phyloP scores from a whole-genome alignment of 2,329 filamentous ascomycete genomes.

The Aspergillus calidoustus region DNA sequence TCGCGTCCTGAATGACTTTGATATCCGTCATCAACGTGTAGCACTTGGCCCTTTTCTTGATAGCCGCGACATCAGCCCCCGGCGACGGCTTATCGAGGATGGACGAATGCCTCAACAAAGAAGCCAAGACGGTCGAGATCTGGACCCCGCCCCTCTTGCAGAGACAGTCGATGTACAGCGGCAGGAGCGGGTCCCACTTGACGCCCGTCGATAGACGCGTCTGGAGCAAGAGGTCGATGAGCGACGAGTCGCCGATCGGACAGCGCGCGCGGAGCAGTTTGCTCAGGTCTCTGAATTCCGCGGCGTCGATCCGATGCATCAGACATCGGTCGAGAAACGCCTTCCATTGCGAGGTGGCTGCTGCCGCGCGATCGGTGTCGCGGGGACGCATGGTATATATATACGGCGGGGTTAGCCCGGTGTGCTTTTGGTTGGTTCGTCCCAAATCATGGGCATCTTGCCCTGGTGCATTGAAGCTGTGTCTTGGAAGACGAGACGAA shows the following conservation, averaged over 20 bases:
- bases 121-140: constrained; percentile 38
- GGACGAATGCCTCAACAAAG: constrained; percentile 42
- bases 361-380: constrained; percentile 28
- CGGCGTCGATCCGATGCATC: constrained; percentile 41
- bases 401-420: background rate
- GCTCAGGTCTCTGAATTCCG: constrained; percentile 44
- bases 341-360: constrained; percentile 42
- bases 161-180: constrained; percentile 46
- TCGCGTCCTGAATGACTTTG: constrained; percentile 47
- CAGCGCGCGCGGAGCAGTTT: constrained; percentile 37
- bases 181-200: constrained; percentile 49
- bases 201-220: constrained; percentile 38
- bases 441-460: constrained; percentile 22
- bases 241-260: constrained; percentile 36
- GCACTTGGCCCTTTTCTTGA: constrained; percentile 23
- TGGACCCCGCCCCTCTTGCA: constrained; percentile 40
- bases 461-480: constrained; percentile 9
- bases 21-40: constrained; percentile 49
- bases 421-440: constrained; percentile 9
- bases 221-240: constrained; percentile 43
- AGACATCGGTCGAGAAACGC: constrained; percentile 43
- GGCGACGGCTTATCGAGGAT: constrained; percentile 30
- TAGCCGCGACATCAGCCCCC: constrained; percentile 5
- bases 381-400: constrained; percentile 16
- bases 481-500: background rate